These are phyloP conservation scores for Microstroma glucosiphilum DNA, from an alignment of 1,284 basidiomycete species.

Conservation along the genomic window DNA sequence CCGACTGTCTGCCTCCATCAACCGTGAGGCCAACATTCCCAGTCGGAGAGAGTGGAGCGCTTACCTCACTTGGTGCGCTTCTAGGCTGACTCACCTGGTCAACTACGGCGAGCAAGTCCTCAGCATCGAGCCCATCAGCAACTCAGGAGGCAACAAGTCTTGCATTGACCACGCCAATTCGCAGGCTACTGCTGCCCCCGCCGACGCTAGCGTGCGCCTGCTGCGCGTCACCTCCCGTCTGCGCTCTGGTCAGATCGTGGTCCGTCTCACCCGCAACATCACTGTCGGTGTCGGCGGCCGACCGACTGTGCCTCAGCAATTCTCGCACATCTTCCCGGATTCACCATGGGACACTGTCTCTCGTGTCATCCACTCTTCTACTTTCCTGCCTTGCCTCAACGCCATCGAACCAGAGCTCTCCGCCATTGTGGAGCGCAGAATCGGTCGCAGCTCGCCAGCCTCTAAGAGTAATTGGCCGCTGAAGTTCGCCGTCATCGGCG, in stretches of 20 bases:
- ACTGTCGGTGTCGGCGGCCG: conserved; percentile 42
- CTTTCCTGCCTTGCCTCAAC: conserved; percentile 38
- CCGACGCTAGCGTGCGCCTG: conserved; percentile 20
- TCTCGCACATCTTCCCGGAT: conserved; percentile 24
- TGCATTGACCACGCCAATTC: conserved; percentile 7
- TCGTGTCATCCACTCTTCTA: conserved; percentile 41
- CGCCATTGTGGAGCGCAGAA: conserved; percentile 11
- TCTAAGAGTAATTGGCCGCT: conserved; percentile 15
- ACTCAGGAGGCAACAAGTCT: conserved; percentile 17
- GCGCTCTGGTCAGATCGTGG: conserved; percentile 15
- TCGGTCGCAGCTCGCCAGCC: conserved; percentile 9
- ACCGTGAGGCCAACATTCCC: conserved; percentile 44
- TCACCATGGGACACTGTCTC: conserved; percentile 15
- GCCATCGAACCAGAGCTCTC: conserved; percentile 30
- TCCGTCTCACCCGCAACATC: conserved; percentile 35
- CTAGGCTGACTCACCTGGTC: conserved; percentile 35
- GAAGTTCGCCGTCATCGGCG: conserved; percentile 44
- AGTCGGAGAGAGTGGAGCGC: conserved; percentile 49
- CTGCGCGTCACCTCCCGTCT: conserved; percentile 26
- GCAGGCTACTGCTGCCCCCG: not conserved
- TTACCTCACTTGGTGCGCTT: conserved; percentile 47
- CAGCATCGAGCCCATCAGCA: conserved; percentile 35
- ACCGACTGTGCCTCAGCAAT: conserved; percentile 31
- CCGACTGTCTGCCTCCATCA: conserved; percentile 46
- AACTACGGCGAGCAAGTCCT: conserved; percentile 39